These are phyloP conservation scores for Nannizziopsis barbatae DNA, from an alignment of 2,329 filamentous ascomycete species.

Conservation along the genomic window DNA sequence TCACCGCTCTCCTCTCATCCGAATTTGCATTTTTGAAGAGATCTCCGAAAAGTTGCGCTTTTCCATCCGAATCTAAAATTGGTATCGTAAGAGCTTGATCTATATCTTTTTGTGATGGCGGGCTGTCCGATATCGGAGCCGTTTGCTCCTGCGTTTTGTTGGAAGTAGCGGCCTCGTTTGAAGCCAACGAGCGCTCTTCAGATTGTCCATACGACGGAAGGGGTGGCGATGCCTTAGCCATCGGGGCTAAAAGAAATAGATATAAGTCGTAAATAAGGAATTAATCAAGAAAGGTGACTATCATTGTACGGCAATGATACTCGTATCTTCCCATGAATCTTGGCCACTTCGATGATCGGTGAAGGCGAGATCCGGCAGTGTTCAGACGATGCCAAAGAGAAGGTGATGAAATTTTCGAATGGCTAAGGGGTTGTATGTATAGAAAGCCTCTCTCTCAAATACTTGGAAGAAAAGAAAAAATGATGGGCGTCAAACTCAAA, in stretches of 20 bases:
- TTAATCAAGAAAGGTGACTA: background rate
- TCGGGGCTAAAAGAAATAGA: background rate
- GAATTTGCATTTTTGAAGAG: constrained; percentile 37
- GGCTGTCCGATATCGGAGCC: background rate
- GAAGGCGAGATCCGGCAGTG: no score
- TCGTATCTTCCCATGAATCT: background rate
- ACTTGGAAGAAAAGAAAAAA: no score
- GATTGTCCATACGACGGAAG: background rate
- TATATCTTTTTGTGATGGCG: constrained; percentile 9
- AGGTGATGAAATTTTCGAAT: no score
- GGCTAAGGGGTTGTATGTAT: no score
- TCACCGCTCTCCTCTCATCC: constrained; percentile 41
- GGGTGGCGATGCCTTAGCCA: constrained; percentile 6
- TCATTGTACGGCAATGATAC: constrained; percentile 3
- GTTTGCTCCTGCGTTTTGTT: background rate
- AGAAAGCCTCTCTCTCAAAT: no score
- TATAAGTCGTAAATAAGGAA: background rate
- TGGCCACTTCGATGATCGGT: no score
- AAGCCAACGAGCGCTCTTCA: background rate
- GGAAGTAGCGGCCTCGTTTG: background rate
- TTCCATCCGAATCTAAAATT: constrained; percentile 52
- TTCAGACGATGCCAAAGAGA: no score
- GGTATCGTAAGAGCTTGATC: constrained; percentile 13
- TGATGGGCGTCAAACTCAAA: no score
- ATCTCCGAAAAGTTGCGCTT: constrained; percentile 50